Percentiles rank a stretch among this genome's conserved stretches.
Evolutionary conservation across 345 rosid species (phyloP).

Genomic region (Fremontodendron californicum): DNA sequence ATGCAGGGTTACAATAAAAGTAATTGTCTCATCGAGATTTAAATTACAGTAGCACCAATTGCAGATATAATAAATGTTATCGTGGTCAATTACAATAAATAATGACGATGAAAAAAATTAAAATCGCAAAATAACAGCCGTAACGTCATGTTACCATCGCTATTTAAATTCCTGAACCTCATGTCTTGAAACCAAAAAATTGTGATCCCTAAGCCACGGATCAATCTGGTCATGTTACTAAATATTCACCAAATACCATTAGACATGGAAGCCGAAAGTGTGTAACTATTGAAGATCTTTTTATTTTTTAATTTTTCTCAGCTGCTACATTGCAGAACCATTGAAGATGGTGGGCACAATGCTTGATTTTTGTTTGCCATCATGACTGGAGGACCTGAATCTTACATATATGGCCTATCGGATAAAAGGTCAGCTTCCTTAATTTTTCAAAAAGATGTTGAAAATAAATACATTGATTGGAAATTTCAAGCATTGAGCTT

Average conservation of each 20-base stretch:
- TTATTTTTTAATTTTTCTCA: neutral
- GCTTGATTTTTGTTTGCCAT: neutral
- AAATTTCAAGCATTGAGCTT: neutral
- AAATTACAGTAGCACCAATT: too few relatives aligned
- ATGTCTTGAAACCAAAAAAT: too few relatives aligned
- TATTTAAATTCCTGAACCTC: too few relatives aligned
- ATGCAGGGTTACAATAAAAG: too few relatives aligned
- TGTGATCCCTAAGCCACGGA: neutral
- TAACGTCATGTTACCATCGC: too few relatives aligned
- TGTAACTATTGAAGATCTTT: neutral
- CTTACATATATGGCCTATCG: neutral
- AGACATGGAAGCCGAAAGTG: neutral
- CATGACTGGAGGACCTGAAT: neutral
- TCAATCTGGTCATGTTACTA: neutral
- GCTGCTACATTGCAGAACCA: neutral
- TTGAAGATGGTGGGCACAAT: neutral
- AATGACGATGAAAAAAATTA: too few relatives aligned
- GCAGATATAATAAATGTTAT: too few relatives aligned
- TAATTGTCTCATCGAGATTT: too few relatives aligned
- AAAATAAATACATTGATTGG: neutral
- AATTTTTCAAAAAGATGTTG: neutral
- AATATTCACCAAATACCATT: neutral
- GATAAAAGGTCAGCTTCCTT: neutral
- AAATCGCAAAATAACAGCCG: too few relatives aligned
- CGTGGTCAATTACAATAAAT: too few relatives aligned